These are phyloP conservation scores for Mortierella polycephala DNA, from an alignment of 371 early-diverging fungal species.

Conservation along the genomic window DNA sequence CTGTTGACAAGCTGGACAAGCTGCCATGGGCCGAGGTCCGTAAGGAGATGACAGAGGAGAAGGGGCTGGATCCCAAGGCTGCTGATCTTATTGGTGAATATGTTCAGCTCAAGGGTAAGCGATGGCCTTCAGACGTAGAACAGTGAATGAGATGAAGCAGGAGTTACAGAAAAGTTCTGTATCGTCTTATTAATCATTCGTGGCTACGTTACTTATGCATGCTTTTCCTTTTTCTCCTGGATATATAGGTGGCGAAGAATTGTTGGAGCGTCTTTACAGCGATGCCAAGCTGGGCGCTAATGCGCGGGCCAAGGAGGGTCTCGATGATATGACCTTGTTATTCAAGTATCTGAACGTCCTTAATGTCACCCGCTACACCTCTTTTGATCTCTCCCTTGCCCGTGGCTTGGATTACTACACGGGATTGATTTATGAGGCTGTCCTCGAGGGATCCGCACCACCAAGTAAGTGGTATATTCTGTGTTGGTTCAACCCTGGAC, in stretches of 20 bases:
- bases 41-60: slow-evolving; percentile 94
- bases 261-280: slow-evolving; percentile 75
- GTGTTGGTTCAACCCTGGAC: background rate
- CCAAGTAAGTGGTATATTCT: slow-evolving; percentile 57
- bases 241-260: slow-evolving; percentile 74
- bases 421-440: slow-evolving; percentile 99
- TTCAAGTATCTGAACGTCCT: slow-evolving; percentile 91
- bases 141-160: too few relatives aligned
- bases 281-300: slow-evolving; percentile 76
- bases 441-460: slow-evolving; percentile 74
- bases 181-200: too few relatives aligned
- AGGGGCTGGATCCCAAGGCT: slow-evolving; percentile 80
- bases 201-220: background rate
- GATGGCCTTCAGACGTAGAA: too few relatives aligned
- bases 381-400: slow-evolving; percentile 96
- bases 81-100: slow-evolving; percentile 94
- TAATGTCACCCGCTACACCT: slow-evolving; percentile 72
- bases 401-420: slow-evolving; percentile 99
- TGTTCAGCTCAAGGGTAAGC: slow-evolving; percentile 79
- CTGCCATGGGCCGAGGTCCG: slow-evolving; percentile 95
- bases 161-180: too few relatives aligned
- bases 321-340: slow-evolving; percentile 90
- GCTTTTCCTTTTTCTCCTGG: background rate
- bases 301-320: slow-evolving; percentile 80
- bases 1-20: slow-evolving; percentile 99